Percentiles rank a stretch among this genome's conserved stretches.
Evolutionary conservation across 1,139 yeast species (phyloP).

Genomic region (Suhomyces ambrosiae): DNA sequence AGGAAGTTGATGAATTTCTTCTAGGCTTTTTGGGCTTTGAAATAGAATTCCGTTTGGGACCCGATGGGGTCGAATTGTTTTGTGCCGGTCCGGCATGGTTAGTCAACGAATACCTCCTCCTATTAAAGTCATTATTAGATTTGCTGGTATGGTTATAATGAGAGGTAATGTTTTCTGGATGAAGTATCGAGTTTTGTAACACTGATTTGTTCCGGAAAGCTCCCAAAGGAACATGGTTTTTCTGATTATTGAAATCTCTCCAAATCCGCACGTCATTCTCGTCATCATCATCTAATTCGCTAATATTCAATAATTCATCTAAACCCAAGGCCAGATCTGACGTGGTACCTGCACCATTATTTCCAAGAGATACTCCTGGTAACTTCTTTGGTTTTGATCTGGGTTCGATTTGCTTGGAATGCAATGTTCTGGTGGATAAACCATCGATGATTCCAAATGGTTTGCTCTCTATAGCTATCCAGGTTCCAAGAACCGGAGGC

Average conservation of each 20-base stretch:
- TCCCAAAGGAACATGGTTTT: constrained; percentile 74
- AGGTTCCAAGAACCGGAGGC: constrained; percentile 91
- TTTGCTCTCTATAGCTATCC: constrained; percentile 77
- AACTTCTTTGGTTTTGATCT: constrained; percentile 25
- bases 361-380: constrained; percentile 7
- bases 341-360: constrained; percentile 20
- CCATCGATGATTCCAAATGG: constrained; percentile 97
- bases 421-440: constrained; percentile 76
- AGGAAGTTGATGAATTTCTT: constrained; percentile 14
- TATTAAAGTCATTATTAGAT: constrained; percentile 23
- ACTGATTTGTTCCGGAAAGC: constrained; percentile 85
- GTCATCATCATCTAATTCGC: constrained; percentile 82
- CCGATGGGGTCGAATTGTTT: no score
- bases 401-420: constrained; percentile 20
- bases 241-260: constrained; percentile 54
- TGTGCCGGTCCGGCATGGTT: no score
- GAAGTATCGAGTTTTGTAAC: constrained; percentile 30
- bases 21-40: constrained; percentile 15
- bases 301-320: constrained; percentile 84
- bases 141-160: constrained; percentile 27
- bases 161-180: constrained; percentile 27
- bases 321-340: constrained; percentile 68
- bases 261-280: constrained; percentile 54
- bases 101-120: constrained; percentile 20
- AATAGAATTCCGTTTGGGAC: constrained; percentile 13